These are phyloP conservation scores for Aspergillus floridensis DNA, from an alignment of 2,329 filamentous ascomycete species.

Conservation along the genomic window DNA sequence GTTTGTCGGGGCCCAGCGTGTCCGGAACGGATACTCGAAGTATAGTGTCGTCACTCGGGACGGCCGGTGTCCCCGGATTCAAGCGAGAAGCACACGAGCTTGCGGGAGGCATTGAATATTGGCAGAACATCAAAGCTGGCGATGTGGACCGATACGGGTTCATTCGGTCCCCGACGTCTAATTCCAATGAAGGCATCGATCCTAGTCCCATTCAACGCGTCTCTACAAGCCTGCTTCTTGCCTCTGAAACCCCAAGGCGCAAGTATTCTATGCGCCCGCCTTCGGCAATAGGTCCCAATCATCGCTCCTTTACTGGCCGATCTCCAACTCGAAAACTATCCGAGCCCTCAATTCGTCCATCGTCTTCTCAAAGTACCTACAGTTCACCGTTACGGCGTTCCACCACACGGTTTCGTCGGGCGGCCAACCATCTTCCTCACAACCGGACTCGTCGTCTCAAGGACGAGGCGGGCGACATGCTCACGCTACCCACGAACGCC, in stretches of 20 bases:
- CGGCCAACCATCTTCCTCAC: slow-evolving; percentile 53
- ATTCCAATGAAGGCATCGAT: slow-evolving; percentile 31
- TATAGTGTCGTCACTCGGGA: slow-evolving; percentile 26
- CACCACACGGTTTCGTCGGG: slow-evolving; percentile 50
- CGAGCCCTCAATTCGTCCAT: slow-evolving; percentile 44
- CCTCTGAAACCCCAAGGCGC: slow-evolving; percentile 55
- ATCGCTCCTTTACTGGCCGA: slow-evolving; percentile 43
- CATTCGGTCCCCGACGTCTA: slow-evolving; percentile 43
- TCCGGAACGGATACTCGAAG: slow-evolving; percentile 29
- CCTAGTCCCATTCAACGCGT: slow-evolving; percentile 55
- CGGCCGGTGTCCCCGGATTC: slow-evolving; percentile 37
- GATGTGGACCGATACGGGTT: slow-evolving; percentile 67
- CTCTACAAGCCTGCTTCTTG: slow-evolving; percentile 57
- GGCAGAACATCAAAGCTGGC: slow-evolving; percentile 58
- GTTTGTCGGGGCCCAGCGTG: slow-evolving; percentile 24
- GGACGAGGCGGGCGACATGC: slow-evolving; percentile 64
- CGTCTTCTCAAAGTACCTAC: slow-evolving; percentile 48
- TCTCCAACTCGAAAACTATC: slow-evolving; percentile 43
- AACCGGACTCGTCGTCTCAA: slow-evolving; percentile 54
- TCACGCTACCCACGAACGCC: slow-evolving; percentile 56
- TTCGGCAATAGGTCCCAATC: slow-evolving; percentile 46
- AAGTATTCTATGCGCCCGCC: slow-evolving; percentile 52
- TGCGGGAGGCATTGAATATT: slow-evolving; percentile 64
- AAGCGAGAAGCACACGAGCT: slow-evolving; percentile 55
- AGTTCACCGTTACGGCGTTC: slow-evolving; percentile 41